Evolutionary conservation across 768 basidiomycete genomes (phyloP).

Genomic region (Russula abietina): DNA sequence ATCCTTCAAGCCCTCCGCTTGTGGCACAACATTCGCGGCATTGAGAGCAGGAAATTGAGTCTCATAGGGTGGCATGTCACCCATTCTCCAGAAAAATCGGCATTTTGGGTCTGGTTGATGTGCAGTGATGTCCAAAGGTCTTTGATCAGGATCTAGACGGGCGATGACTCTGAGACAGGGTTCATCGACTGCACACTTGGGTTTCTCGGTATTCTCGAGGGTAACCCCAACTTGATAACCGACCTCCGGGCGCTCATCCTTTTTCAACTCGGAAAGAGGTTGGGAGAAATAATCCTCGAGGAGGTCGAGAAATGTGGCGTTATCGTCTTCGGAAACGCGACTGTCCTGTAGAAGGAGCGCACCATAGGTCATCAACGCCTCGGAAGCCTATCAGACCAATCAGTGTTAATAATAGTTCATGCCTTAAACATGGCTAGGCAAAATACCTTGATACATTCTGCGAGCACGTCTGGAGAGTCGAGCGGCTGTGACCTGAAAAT

Average conservation of each 20-base stretch:
- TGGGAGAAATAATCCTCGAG: slow-evolving; percentile 93
- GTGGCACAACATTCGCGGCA: slow-evolving; percentile 77
- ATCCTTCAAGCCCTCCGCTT: slow-evolving; percentile 47
- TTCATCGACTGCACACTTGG: slow-evolving; percentile 76
- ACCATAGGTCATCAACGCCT: slow-evolving; percentile 77
- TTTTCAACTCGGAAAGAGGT: slow-evolving; percentile 49
- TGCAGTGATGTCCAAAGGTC: slow-evolving; percentile 77
- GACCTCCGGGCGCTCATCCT: slow-evolving; percentile 79
- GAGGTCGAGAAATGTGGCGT: slow-evolving; percentile 76
- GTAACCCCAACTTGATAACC: slow-evolving; percentile 93
- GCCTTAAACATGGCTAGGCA: not conserved
- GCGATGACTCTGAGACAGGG: slow-evolving; percentile 79
- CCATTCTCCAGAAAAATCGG: slow-evolving; percentile 89
- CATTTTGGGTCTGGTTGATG: slow-evolving; percentile 91
- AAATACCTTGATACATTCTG: slow-evolving; percentile 63
- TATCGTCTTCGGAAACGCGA: slow-evolving; percentile 77
- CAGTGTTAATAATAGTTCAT: not conserved
- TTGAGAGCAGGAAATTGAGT: slow-evolving; percentile 73
- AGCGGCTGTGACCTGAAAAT: slow-evolving; percentile 48
- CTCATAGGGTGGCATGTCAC: slow-evolving; percentile 63
- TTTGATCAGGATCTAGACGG: slow-evolving; percentile 64
- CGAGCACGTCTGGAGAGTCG: slow-evolving; percentile 42
- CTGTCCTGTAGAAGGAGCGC: slow-evolving; percentile 84
- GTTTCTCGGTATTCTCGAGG: slow-evolving; percentile 93
- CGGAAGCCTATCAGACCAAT: slow-evolving; percentile 53